Percentiles rank a stretch among this genome's conserved stretches.
Conservation (phyloP, 2,329 filamentous ascomycete genomes). For the Endoconidiophora laricicola region DNA sequence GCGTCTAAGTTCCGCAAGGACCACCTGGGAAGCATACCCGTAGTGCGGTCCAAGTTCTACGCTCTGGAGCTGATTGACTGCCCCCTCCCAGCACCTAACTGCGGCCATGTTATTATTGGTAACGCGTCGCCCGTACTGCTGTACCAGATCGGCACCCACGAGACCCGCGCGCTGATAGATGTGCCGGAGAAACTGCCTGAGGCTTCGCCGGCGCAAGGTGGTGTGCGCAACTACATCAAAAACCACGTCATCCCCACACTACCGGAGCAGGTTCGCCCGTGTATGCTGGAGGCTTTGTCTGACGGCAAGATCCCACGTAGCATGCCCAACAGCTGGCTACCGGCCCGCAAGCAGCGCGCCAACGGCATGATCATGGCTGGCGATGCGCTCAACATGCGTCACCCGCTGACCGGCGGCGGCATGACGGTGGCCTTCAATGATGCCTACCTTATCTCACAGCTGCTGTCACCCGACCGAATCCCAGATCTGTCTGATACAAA, state of each 20-base stretch:
- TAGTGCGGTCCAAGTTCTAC: constrained; percentile 77
- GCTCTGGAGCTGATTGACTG: constrained; percentile 85
- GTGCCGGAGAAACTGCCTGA: constrained; percentile 62
- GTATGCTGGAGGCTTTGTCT: constrained; percentile 60
- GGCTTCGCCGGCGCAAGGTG: constrained; percentile 57
- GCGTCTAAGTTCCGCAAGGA: constrained; percentile 79
- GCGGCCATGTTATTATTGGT: constrained; percentile 78
- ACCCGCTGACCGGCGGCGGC: constrained; percentile 87
- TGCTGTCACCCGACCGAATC: constrained; percentile 54
- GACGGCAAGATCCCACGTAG: constrained; percentile 57
- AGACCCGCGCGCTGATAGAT: constrained; percentile 81
- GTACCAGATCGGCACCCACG: constrained; percentile 92
- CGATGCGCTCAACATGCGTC: constrained; percentile 98
- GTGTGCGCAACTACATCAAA: constrained; percentile 68
- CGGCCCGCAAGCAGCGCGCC: constrained; percentile 43
- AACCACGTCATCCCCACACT: constrained; percentile 67
- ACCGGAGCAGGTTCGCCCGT: constrained; percentile 53
- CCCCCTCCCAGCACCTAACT: constrained; percentile 53
- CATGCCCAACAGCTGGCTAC: constrained; percentile 95
- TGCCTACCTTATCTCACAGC: constrained; percentile 56
- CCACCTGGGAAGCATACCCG: constrained; percentile 48
- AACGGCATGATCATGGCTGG: constrained; percentile 66
- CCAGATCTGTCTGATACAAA: constrained; percentile 51
- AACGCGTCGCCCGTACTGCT: constrained; percentile 64
- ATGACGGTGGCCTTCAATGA: constrained; percentile 98